Base-by-base conservation (phyloP, 805 yeast genomes). In the Nakazawaea ishiwadae region DNA sequence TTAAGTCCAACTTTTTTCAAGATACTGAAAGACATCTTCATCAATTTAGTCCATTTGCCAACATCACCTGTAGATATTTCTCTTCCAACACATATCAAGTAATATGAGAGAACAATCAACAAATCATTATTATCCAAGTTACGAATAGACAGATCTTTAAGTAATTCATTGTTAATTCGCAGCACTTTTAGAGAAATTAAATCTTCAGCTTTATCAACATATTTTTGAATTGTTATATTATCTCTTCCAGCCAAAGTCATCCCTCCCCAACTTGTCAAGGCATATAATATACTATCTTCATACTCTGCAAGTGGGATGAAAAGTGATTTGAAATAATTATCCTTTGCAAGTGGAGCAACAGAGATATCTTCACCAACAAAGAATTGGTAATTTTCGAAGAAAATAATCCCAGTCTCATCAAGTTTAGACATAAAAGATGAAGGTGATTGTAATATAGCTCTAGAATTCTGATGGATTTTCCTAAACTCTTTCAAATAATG, bases 191-290 rank as follows among this genome's bases (percentile, higher is more conserved):
- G 48, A 11, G 59, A 49, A 5, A 58, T 48, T 6, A 57, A 31
- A 2, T 39, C 42, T 41, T 46, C 42, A 20, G 51, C 49, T 18
- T 48, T 55, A 33, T 36, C 19, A 30, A 48, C 49, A 44, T 56
- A 59, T 42, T 27, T 31, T 10, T 46, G 42, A 4, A 59, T 60
- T 15, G 40, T 23, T 27, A 51, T 50, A 45, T 54, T 52, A n/a
- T 51, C 46, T 4, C 58, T 40, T 0, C 66, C 68, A 12, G 59
- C 39, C 26, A 64, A 41, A 39, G 59, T 58, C 56, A 63, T 59
- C 10, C 72, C 73, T 66, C 81, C 77, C 85, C 85, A 81, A 0
- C 83, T 80, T 23, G 79, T 66, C 9, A 81, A 54, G 0, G 74
- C 69, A 46, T 71, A 67, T 26, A 79, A 52, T 4, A 39, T 33